These are phyloP conservation scores for Metschnikowia peoriensis DNA, from an alignment of 805 yeast genomes.

Conservation along the genomic window DNA sequence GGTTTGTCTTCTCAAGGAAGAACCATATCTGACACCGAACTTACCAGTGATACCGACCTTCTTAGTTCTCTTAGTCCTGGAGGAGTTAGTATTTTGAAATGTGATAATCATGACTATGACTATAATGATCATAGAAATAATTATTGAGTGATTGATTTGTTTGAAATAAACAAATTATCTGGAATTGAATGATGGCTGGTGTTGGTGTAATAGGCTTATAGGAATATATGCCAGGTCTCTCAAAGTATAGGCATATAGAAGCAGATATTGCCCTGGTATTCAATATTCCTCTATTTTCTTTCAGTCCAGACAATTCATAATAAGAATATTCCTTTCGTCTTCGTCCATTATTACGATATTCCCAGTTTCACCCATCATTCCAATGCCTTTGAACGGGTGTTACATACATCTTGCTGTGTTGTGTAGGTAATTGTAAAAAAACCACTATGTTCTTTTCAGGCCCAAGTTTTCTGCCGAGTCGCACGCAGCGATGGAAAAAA, in stretches of 20 bases:
- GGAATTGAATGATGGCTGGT: no score
- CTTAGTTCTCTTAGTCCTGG: constrained; percentile 99
- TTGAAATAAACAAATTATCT: no score
- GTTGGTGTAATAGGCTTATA: no score
- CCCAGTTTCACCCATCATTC: not conserved
- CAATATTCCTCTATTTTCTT: no score
- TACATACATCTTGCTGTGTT: constrained; percentile 23
- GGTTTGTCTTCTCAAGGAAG: constrained; percentile 99
- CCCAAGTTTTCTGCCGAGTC: constrained; percentile 8
- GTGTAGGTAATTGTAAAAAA: constrained; percentile 16
- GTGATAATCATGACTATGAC: not conserved
- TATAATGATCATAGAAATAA: no score
- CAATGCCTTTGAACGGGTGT: not conserved
- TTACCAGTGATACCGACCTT: constrained; percentile 99
- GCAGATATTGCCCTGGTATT: no score
- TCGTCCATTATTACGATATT: no score
- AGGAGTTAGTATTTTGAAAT: constrained; percentile 40
- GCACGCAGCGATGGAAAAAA: constrained; percentile 10
- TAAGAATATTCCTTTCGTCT: not conserved
- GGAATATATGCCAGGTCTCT: no score
- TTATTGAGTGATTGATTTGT: no score
- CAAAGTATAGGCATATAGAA: no score
- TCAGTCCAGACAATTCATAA: not conserved
- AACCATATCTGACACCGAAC: constrained; percentile 99
- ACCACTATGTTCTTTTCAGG: constrained; percentile 6